Percentiles rank a stretch among this genome's conserved stretches.
Evolutionary conservation across 2,329 filamentous ascomycete genomes (phyloP).

Genomic region (Shiraia sp.): DNA sequence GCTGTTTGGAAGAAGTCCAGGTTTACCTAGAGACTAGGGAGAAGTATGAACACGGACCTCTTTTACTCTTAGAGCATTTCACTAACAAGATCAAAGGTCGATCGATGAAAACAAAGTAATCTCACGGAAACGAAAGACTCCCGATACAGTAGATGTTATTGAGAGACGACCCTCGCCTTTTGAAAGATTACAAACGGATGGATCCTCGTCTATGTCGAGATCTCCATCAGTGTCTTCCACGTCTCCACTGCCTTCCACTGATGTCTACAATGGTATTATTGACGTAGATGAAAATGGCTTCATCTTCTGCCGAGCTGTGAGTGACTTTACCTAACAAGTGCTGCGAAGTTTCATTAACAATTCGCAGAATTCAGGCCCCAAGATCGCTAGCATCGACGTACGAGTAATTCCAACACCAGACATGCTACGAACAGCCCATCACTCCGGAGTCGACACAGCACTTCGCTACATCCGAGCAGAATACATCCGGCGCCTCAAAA

Average conservation of each 20-base stretch:
- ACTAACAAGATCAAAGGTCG: slow-evolving; percentile 14
- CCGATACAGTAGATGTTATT: slow-evolving; percentile 13
- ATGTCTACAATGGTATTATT: slow-evolving; percentile 49
- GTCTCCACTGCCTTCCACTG: slow-evolving; percentile 7
- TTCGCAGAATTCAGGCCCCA: slow-evolving; percentile 17
- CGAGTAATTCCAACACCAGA: slow-evolving; percentile 38
- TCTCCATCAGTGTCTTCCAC: slow-evolving; percentile 29
- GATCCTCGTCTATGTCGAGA: slow-evolving; percentile 22
- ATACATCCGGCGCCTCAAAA: slow-evolving; percentile 40
- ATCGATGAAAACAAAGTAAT: slow-evolving; percentile 2
- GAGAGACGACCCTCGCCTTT: slow-evolving; percentile 29
- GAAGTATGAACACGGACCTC: slow-evolving; percentile 19
- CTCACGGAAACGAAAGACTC: slow-evolving; percentile 32
- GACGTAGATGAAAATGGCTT: slow-evolving; percentile 42
- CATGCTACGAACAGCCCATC: slow-evolving; percentile 40
- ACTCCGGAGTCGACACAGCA: slow-evolving; percentile 34
- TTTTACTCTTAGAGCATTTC: neutral
- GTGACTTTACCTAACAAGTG: slow-evolving; percentile 1
- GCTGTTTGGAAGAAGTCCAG: slow-evolving; percentile 48
- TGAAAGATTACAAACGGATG: slow-evolving; percentile 13
- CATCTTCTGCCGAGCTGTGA: slow-evolving; percentile 40
- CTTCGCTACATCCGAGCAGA: slow-evolving; percentile 42
- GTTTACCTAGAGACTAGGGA: slow-evolving; percentile 44
- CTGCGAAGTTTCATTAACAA: neutral
- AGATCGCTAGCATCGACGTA: slow-evolving; percentile 35